phyloP scores from a whole-genome alignment of 495 filamentous ascomycete genomes.

The Neurospora discreta region DNA sequence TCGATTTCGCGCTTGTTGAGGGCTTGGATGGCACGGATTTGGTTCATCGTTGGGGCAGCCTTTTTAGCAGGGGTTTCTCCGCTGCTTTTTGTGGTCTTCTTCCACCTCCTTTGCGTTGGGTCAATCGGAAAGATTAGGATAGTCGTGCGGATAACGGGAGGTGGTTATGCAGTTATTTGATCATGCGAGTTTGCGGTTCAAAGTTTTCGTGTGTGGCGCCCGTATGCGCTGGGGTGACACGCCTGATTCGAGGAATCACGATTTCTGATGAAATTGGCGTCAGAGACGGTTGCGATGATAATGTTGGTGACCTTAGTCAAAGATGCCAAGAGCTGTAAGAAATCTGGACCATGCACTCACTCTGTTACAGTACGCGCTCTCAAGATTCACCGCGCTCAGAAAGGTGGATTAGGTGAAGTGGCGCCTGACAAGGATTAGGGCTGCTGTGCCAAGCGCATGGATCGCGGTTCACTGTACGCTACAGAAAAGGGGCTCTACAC shows the following conservation, averaged over 20 bases:
- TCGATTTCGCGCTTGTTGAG: conserved; percentile 95
- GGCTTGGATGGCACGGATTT: conserved; percentile 78
- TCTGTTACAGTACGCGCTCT: too few relatives aligned
- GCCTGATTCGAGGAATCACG: neutral
- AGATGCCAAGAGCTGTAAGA: neutral
- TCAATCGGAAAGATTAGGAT: too few relatives aligned
- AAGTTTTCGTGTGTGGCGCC: neutral
- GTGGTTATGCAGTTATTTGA: neutral
- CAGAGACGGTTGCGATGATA: neutral
- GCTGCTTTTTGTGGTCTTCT: neutral
- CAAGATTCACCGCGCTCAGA: neutral
- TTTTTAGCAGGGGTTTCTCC: neutral
- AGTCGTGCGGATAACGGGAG: neutral
- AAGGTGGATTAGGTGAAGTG: neutral
- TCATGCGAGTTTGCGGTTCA: neutral
- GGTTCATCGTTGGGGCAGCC: conserved; percentile 56
- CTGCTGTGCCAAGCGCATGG: neutral
- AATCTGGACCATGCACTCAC: neutral
- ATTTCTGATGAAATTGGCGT: neutral
- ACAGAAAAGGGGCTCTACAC: neutral
- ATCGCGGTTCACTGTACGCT: too few relatives aligned
- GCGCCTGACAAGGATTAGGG: neutral
- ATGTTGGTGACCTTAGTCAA: neutral
- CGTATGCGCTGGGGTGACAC: neutral
- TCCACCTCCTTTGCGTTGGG: neutral